Evolutionary conservation across 169 alveolate genomes (phyloP).

Genomic region (Eimeria falciformis): DNA sequence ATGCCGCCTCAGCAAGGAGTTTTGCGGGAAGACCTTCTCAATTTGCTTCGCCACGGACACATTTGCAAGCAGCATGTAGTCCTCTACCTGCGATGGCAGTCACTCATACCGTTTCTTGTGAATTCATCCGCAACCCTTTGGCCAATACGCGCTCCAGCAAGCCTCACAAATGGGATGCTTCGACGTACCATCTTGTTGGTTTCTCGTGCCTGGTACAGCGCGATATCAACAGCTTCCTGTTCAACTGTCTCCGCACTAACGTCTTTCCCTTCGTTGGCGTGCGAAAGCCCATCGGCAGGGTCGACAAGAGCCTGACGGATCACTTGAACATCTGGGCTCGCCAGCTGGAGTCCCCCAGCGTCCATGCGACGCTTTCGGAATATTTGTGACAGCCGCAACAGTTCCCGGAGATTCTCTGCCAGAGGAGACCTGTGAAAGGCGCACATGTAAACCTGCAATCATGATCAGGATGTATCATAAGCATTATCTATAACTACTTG

Average conservation of each 20-base stretch:
- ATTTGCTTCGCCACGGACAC: conserved; percentile 94
- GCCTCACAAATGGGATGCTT: neutral
- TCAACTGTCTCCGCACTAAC: neutral
- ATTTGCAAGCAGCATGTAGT: conserved; percentile 99
- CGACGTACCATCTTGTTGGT: conserved; percentile 85
- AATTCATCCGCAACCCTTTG: neutral
- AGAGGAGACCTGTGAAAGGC: conserved; percentile 48
- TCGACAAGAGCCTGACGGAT: neutral
- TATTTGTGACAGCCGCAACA: conserved; percentile 90
- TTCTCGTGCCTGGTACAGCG: conserved; percentile 79
- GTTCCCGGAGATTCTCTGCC: conserved; percentile 73
- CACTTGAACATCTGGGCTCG: conserved; percentile 93
- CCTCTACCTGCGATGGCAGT: conserved; percentile 88
- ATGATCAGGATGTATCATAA: neutral
- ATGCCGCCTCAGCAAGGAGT: conserved; percentile 68
- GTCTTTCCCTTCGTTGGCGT: neutral
- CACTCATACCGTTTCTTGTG: neutral
- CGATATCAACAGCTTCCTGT: conserved; percentile 80
- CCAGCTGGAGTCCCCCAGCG: conserved; percentile 96
- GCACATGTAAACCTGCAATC: neutral
- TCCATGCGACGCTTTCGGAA: conserved; percentile 92
- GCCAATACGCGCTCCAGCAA: neutral
- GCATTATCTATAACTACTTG: neutral
- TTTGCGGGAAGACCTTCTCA: conserved; percentile 75
- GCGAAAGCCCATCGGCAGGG: neutral